Base-by-base conservation (phyloP, 305 asterid genomes). In the Ilex paraguariensis region DNA sequence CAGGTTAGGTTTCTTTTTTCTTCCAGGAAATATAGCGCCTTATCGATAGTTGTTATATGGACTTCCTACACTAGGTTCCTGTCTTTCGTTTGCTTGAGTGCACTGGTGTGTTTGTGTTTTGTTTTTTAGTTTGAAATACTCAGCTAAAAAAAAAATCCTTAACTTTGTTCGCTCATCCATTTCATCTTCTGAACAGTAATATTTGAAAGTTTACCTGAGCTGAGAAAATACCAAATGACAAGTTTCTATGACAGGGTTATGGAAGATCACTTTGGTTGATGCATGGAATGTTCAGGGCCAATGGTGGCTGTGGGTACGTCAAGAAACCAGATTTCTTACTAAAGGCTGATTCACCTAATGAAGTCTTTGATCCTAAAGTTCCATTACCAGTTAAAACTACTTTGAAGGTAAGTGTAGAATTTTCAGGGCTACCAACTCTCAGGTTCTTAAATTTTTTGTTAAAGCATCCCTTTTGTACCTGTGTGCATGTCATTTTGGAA, bases 221-320 rank as follows among this genome's bases (percentile, higher is more conserved):
- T 46, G 4, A 11, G 8, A 13, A 10, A 7, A 7, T 46, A 10
- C 52, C 54, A 54, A 66, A 53, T 52, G 30, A 57, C 56, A 52
- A 39, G 66, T 21, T 66, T 64, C 61, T 62, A 66, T 44, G 49
- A 55, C 78, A 89, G 97, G 97, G 95, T 66, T 80, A 87, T 70
- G 97, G 95, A 68, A 78, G 83, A 77, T 82, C 89, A 59, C 93
- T 89, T 59, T 89, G n/a, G 96, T 44, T 82, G 59, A 89, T 86
- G 96, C 91, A 82, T 45, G 96, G 95, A 39, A 86, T 89, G 96
- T 89, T 84, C 81, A 82, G 70, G 79, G 93, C 91, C 32, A 89
- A 89, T 40, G 90, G 95, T 59, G 84, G 88, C 46, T 84, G 96
- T 52, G 95, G 95, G 71, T 88, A 86, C 66, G 84, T 87, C 48